Conservation (phyloP, 2,329 filamentous ascomycete species). For the Penicillium sp. region DNA sequence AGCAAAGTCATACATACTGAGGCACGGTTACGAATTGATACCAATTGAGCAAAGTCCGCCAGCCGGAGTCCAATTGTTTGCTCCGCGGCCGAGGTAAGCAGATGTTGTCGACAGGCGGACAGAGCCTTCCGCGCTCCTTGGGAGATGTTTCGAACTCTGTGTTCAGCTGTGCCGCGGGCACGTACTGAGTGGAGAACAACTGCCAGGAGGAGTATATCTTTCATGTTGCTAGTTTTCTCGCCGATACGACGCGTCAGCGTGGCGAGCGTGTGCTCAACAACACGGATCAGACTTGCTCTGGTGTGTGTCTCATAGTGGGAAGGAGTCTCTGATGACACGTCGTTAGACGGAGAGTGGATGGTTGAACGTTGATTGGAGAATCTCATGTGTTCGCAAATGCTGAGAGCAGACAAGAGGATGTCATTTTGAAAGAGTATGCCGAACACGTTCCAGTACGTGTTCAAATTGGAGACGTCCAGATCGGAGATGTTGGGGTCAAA, state of each 20-base stretch:
- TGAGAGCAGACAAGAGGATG: conserved; percentile 31
- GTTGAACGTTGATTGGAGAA: not conserved
- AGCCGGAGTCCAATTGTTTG: not conserved
- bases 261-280: conserved; percentile 31
- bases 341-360: not conserved
- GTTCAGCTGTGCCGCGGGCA: conserved; percentile 24
- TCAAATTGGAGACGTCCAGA: conserved; percentile 23
- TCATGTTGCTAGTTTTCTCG: conserved; percentile 29
- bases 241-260: conserved; percentile 27
- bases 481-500: conserved; percentile 32
- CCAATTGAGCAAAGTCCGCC: conserved; percentile 4
- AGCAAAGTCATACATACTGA: not conserved
- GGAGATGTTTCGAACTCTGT: conserved; percentile 27
- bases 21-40: not conserved
- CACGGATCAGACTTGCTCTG: conserved; percentile 27
- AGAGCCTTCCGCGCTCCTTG: conserved; percentile 25
- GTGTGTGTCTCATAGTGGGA: conserved; percentile 1
- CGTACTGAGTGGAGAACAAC: conserved; percentile 31
- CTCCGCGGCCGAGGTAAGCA: conserved; percentile 10
- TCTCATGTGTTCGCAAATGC: conserved; percentile 31
- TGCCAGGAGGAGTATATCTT: conserved; percentile 31
- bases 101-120: conserved; percentile 19
- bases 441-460: conserved; percentile 29
- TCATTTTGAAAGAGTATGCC: conserved; percentile 30
- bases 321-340: not conserved